Percentiles rank a stretch among this genome's conserved stretches.
Evolutionary conservation across 2,329 filamentous ascomycete genomes (phyloP).

Genomic region (Clonostachys sp.): DNA sequence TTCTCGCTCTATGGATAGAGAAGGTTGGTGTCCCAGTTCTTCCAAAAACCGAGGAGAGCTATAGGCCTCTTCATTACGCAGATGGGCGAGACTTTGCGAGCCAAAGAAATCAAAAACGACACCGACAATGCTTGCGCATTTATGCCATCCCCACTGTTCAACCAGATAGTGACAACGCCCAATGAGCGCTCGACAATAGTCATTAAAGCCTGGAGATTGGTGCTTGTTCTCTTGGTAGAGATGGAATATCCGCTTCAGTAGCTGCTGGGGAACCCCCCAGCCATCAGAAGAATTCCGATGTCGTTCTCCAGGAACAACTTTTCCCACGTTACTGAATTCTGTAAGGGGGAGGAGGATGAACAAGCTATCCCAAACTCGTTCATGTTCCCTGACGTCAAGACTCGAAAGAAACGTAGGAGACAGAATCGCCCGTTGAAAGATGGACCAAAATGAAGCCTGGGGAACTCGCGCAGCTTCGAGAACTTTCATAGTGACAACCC

Average conservation of each 20-base stretch:
- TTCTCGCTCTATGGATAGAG: slow-evolving; percentile 42
- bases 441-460: slow-evolving; percentile 56
- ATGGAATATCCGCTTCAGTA: slow-evolving; percentile 53
- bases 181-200: slow-evolving; percentile 56
- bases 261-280: slow-evolving; percentile 53
- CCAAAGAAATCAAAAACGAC: slow-evolving; percentile 66
- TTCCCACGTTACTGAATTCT: slow-evolving; percentile 53
- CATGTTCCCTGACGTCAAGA: slow-evolving; percentile 41
- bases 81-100: slow-evolving; percentile 53
- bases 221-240: slow-evolving; percentile 50
- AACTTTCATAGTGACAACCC: slow-evolving; percentile 53
- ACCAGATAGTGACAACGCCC: slow-evolving; percentile 60
- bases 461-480: slow-evolving; percentile 45
- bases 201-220: slow-evolving; percentile 59
- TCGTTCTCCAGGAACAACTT: slow-evolving; percentile 30
- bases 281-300: slow-evolving; percentile 38
- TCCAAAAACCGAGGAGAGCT: slow-evolving; percentile 59
- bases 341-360: slow-evolving; percentile 57
- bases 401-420: slow-evolving; percentile 23
- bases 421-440: slow-evolving; percentile 39
- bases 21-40: slow-evolving; percentile 40
- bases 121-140: slow-evolving; percentile 51
- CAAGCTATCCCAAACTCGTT: slow-evolving; percentile 52
- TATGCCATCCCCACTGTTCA: slow-evolving; percentile 62
- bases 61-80: slow-evolving; percentile 61